A percentile compares a stretch with the other conserved stretches of the same genome.
Conservation (phyloP, 148 eudicot genomes). For the Pharnaceum exiguum region DNA sequence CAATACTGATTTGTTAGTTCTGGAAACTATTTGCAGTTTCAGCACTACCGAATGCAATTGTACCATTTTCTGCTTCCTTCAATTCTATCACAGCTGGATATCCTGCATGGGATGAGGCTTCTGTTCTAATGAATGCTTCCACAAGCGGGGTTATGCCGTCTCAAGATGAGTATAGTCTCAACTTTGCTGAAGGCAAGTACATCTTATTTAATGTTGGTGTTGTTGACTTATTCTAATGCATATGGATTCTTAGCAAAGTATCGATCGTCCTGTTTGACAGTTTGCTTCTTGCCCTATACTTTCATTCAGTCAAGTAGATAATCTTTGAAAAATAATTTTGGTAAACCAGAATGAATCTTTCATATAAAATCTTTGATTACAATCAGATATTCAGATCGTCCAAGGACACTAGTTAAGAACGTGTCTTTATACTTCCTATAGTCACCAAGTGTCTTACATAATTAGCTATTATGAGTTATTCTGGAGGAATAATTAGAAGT, state of each 20-base stretch:
- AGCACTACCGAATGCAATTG: constrained; percentile 47
- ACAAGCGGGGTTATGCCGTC: constrained; percentile 45
- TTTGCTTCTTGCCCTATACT: no score
- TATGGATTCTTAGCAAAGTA: not conserved
- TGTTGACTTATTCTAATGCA: not conserved
- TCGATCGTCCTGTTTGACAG: not conserved
- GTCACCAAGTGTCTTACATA: no score
- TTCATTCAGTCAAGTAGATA: no score
- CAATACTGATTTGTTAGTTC: constrained; percentile 16
- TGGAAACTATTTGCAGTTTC: constrained; percentile 31
- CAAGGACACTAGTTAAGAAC: no score
- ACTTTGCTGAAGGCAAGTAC: constrained; percentile 59
- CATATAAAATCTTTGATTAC: no score
- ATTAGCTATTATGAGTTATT: no score
- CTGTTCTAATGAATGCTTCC: constrained; percentile 38
- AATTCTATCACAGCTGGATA: constrained; percentile 59
- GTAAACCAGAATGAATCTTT: no score
- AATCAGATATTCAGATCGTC: no score
- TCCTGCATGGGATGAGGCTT: constrained; percentile 70
- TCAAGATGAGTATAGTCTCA: constrained; percentile 51
- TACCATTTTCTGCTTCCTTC: constrained; percentile 54
- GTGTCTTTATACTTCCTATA: no score
- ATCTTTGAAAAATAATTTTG: no score
- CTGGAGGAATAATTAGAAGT: no score
- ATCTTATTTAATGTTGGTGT: not conserved